Evolutionary conservation across 768 basidiomycete species (phyloP).

Genomic region (Cystofilobasidium capitatum): DNA sequence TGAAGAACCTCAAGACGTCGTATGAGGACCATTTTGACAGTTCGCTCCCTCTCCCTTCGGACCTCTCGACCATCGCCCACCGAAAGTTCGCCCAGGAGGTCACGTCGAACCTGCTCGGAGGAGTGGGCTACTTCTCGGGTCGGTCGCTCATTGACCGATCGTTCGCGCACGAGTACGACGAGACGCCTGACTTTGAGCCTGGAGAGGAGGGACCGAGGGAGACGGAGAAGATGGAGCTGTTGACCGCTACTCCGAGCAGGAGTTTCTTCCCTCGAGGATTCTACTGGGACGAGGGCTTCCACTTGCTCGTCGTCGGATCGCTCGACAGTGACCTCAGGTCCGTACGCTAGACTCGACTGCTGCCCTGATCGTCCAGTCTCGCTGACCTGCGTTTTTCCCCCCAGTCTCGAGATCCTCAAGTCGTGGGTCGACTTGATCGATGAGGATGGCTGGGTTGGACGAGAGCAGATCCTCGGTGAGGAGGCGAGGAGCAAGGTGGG

Average conservation of each 20-base stretch:
- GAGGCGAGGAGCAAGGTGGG: constrained; percentile 85
- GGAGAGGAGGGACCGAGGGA: constrained; percentile 38
- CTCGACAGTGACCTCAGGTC: constrained; percentile 86
- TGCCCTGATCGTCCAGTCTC: neutral
- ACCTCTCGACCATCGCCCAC: constrained; percentile 46
- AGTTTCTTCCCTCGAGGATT: constrained; percentile 97
- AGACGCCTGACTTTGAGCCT: constrained; percentile 49
- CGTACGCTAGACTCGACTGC: no score
- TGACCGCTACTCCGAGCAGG: constrained; percentile 89
- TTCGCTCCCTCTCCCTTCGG: constrained; percentile 57
- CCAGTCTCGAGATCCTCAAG: constrained; percentile 74
- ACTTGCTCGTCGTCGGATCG: constrained; percentile 77
- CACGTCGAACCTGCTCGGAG: constrained; percentile 83
- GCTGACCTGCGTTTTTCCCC: no score
- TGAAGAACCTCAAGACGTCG: constrained; percentile 53
- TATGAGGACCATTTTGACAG: constrained; percentile 60
- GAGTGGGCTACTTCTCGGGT: constrained; percentile 91
- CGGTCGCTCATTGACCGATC: constrained; percentile 73
- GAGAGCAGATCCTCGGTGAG: constrained; percentile 93
- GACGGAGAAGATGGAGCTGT: constrained; percentile 47
- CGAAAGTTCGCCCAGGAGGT: constrained; percentile 73
- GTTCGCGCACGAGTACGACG: constrained; percentile 84
- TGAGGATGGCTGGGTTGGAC: constrained; percentile 87
- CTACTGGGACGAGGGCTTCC: constrained; percentile 99
- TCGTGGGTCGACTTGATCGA: constrained; percentile 87